Evolutionary conservation across 371 early-diverging fungal genomes (phyloP), one percentile per base, ranked within the genome.

Genomic region (Rhizopus arrhizus): DNA sequence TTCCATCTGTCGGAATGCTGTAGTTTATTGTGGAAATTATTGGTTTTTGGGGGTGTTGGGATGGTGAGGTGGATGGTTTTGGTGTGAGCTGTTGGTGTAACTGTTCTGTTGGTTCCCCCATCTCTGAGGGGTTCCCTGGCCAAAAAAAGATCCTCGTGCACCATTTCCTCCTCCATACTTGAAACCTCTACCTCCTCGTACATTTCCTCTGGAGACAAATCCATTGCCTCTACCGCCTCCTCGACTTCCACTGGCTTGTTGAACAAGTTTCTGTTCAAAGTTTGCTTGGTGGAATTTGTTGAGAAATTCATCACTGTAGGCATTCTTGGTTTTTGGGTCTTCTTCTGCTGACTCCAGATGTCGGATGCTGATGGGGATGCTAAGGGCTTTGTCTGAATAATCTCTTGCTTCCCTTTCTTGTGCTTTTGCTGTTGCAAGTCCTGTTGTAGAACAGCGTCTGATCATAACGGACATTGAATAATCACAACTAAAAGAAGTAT

Each of bases 1-100:
- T 58, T 15, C 58, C 58, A 50, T 58, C 58, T 29, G 15, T n/a
- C 3, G 58, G 58, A 12, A 58, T 48, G 10, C 28, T 49, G 40
- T 58, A 58, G 48, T 57, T 28, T 7, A 36, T 9, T 52, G 54
- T 40, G 52, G 5, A 32, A 13, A n/a, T 52, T 52, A 35, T 35
- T 52, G 52, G 57, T 12, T 13, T 54, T 29, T 55, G n/a, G n/a
- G n/a, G 50, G 13, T 41, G 15, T 51, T 51, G 34, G 34, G 40
- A 12, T 28, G 50, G 34, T 49, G 42, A 29, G 22, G 35, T 29
- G 9, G 45, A 22, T 36, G 64, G 7, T 42, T 52, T 5, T 15
- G 66, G 47, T 49, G 50, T 51, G 5, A 5, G 56, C 22, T 36
- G 53, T 47, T 56, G 51, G 33, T 52, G 56, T 31, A 51, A 15